phyloP scores from a whole-genome alignment of 2,329 filamentous ascomycete genomes.

The Basipetospora chlamydospora region DNA sequence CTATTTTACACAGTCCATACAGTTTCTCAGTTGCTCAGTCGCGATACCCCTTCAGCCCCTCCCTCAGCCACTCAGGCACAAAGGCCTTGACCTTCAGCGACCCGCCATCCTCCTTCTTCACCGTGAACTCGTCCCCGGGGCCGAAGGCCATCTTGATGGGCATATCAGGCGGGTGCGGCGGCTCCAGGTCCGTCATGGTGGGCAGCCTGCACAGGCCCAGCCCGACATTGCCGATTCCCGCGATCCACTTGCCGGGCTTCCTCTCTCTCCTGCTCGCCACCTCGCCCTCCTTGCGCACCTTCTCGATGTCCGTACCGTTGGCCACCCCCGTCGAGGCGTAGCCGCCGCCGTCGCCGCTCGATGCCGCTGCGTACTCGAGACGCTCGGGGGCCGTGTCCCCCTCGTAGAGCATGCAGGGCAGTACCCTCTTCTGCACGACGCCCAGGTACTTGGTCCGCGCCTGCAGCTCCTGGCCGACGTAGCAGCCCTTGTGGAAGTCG shows the following conservation, averaged over 20 bases:
- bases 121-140: constrained; percentile 45
- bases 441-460: constrained; percentile 91
- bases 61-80: constrained; percentile 61
- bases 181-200: constrained; percentile 68
- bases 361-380: constrained; percentile 39
- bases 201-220: constrained; percentile 77
- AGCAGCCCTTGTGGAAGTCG: constrained; percentile 92
- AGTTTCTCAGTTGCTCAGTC: background rate
- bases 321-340: constrained; percentile 23
- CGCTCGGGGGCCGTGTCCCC: constrained; percentile 21
- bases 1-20: background rate
- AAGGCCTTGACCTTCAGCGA: constrained; percentile 58
- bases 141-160: constrained; percentile 44
- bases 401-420: constrained; percentile 64
- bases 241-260: constrained; percentile 67
- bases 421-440: constrained; percentile 76
- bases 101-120: constrained; percentile 28
- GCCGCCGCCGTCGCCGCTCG: constrained; percentile 15
- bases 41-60: constrained; percentile 18
- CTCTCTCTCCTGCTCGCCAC: constrained; percentile 64
- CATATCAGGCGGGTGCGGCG: constrained; percentile 41
- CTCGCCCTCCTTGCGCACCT: constrained; percentile 43
- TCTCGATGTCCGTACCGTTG: constrained; percentile 32
- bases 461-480: constrained; percentile 90
- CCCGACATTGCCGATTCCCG: constrained; percentile 70